A percentile compares a stretch with the other conserved stretches of the same genome.
These are phyloP conservation scores for Blastomyces silverae DNA, from an alignment of 2,329 filamentous ascomycete genomes.

Conservation along the genomic window DNA sequence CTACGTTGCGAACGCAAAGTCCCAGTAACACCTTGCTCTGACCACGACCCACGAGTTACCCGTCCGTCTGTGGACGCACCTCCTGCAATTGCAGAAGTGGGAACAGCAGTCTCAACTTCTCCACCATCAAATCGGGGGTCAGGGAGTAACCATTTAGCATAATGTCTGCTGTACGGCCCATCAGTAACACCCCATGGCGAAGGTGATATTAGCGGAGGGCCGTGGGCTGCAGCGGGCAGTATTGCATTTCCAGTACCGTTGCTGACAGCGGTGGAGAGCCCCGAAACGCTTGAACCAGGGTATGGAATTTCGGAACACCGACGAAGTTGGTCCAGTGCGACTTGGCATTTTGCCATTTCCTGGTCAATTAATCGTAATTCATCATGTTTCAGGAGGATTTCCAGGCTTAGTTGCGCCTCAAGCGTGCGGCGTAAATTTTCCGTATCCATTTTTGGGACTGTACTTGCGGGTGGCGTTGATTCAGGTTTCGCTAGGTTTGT, in stretches of 20 bases:
- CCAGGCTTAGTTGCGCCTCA: conserved; percentile 79
- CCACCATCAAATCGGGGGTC: conserved; percentile 76
- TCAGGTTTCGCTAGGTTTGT: conserved; percentile 5
- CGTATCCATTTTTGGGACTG: conserved; percentile 23
- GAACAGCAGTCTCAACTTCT: conserved; percentile 30
- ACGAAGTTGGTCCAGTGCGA: conserved; percentile 86
- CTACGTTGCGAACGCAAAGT: conserved; percentile 53
- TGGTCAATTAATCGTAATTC: conserved; percentile 92
- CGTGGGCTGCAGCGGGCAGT: conserved; percentile 52
- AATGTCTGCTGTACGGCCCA: conserved; percentile 89
- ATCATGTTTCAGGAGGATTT: conserved; percentile 89
- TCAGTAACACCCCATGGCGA: conserved; percentile 86
- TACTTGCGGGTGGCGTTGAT: background rate
- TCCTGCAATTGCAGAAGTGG: conserved; percentile 24
- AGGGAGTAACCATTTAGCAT: conserved; percentile 89
- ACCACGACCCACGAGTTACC: conserved; percentile 68
- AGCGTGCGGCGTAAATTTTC: conserved; percentile 62
- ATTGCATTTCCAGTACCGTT: conserved; percentile 67
- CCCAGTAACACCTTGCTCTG: conserved; percentile 46
- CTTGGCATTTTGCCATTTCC: conserved; percentile 90
- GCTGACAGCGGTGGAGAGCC: conserved; percentile 61
- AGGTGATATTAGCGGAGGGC: conserved; percentile 65
- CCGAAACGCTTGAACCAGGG: conserved; percentile 57
- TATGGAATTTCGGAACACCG: conserved; percentile 89
- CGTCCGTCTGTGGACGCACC: conserved; percentile 60